Evolutionary conservation across 2,329 filamentous ascomycete species (phyloP).

Genomic region (Penicillium olsonii): DNA sequence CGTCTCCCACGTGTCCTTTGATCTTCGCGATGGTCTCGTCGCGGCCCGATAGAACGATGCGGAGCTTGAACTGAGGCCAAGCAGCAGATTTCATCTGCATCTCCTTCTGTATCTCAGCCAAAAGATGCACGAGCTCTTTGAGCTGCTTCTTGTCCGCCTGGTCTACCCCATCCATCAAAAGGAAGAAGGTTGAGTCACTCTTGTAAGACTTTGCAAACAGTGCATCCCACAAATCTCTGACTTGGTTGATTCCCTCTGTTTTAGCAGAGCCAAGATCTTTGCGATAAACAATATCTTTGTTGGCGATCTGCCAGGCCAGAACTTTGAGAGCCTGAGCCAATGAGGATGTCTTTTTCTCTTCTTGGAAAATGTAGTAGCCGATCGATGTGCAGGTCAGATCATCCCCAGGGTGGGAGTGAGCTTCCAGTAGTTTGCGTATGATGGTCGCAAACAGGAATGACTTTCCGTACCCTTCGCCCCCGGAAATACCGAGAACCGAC

Average conservation of each 20-base stretch:
- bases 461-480: constrained; percentile 17
- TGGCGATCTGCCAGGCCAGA: constrained; percentile 14
- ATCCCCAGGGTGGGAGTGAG: not conserved
- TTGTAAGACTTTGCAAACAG: constrained; percentile 19
- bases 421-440: constrained; percentile 10
- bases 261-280: constrained; percentile 12
- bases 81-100: constrained; percentile 1
- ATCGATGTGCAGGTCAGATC: constrained; percentile 10
- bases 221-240: constrained; percentile 10
- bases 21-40: constrained; percentile 20
- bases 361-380: constrained; percentile 4
- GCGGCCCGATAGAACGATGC: constrained; percentile 21
- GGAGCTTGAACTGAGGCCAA: constrained; percentile 19
- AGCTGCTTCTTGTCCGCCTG: constrained; percentile 38
- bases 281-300: constrained; percentile 14
- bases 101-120: constrained; percentile 7
- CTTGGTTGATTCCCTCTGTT: constrained; percentile 6
- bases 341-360: not conserved
- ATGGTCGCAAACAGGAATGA: constrained; percentile 15
- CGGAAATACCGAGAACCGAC: constrained; percentile 12
- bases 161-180: constrained; percentile 52
- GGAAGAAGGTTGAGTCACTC: constrained; percentile 34
- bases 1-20: constrained; percentile 10
- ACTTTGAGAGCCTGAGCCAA: constrained; percentile 10
- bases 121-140: constrained; percentile 22